Conservation (phyloP, 2,329 filamentous ascomycete genomes). For the Stagonosporopsis chrysanthemi region DNA sequence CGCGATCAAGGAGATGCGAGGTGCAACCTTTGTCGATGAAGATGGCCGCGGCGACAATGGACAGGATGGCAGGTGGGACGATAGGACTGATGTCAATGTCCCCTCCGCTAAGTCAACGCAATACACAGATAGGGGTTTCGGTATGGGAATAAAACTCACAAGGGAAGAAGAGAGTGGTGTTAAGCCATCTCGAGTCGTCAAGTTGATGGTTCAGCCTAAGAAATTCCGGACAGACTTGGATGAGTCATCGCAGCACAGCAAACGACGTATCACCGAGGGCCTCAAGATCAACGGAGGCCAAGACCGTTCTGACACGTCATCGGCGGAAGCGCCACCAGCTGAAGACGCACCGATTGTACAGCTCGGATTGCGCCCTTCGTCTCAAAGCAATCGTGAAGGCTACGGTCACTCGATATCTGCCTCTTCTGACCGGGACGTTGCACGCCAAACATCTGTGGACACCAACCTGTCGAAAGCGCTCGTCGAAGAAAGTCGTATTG, state of each 20-base stretch:
- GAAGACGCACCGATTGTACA: not conserved
- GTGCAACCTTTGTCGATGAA: not conserved
- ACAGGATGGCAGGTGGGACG: not conserved
- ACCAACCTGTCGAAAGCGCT: not conserved
- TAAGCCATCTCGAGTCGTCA: not conserved
- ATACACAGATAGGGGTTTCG: too few species aligned
- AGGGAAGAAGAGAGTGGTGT: not conserved
- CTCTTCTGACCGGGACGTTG: too few species aligned
- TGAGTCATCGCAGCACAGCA: too few species aligned
- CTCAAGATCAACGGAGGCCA: not conserved
- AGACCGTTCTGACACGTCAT: not conserved
- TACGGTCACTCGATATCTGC: too few species aligned
- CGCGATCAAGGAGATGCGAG: constrained; percentile 4
- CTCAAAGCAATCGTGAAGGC: not conserved
- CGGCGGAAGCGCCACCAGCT: not conserved
- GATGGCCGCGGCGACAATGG: not conserved
- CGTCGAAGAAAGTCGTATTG: not conserved
- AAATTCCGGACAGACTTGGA: too few species aligned
- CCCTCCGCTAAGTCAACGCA: not conserved
- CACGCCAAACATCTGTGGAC: not conserved
- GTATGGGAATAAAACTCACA: not conserved
- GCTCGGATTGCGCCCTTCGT: not conserved
- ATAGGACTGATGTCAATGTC: not conserved
- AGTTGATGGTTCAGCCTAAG: not conserved
- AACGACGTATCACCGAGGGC: too few species aligned